Evolutionary conservation across 2,329 filamentous ascomycete genomes (phyloP), one percentile per base, ranked within the genome.

Genomic region (Lecanicillium sp.): DNA sequence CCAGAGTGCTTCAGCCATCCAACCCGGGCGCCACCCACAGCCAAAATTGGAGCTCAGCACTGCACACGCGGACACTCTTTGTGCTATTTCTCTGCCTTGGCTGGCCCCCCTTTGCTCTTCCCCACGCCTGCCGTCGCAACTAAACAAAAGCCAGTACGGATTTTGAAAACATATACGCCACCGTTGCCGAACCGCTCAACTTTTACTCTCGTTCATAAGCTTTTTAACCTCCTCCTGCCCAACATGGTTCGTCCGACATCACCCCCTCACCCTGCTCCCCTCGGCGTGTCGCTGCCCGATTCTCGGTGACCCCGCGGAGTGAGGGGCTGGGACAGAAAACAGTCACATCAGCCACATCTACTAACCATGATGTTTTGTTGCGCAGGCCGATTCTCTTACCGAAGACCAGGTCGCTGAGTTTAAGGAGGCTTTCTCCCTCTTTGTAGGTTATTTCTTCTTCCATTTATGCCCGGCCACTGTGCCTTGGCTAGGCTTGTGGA

Each of bases 371-470:
- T 50, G 44, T 54, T 48, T 44, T 40, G 32, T 47, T n/a, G n/a
- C n/a, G 48, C 69, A 97, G 91, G 91, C 91, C 70, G 93, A 98
- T 71, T 91, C 91, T 71, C 86, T 98, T 67, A 97, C 93, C 62
- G 93, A 98, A 81, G 93, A 98, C 78, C 93, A 98, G 82, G 93
- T 98, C 70, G 97, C 93, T 69, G 93, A 98, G 78, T 98, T 97
- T 81, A 98, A 97, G 87, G 93, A 98, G 78, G 93, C 93, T 48
- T 98, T 98, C 77, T 98, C 93, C 70, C 88, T 98, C 59, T 98
- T 98, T 74, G 93, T 98, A 85, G 85, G 93, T 73, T 20, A 38
- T 36, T 17, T 44, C 27, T 10, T 33, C 32, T 26, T 27, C 12
- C 19, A 14, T 11, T 6, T 26, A 26, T 40, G 42, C 53, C 11